These are phyloP conservation scores for Calophaca sinica DNA, from an alignment of 306 rosid species.

Conservation along the genomic window DNA sequence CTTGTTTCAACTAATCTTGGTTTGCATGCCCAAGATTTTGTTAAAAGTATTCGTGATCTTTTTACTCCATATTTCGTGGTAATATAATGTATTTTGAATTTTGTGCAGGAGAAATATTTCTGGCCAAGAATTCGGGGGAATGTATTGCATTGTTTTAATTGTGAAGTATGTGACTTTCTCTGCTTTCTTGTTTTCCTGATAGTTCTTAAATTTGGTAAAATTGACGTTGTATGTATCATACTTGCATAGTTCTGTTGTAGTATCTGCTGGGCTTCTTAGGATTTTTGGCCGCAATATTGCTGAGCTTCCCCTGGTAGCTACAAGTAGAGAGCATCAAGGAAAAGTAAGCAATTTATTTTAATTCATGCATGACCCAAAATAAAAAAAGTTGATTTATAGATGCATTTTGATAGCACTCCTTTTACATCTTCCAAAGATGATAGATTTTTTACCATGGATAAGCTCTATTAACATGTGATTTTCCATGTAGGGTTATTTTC, in stretches of 20 bases:
- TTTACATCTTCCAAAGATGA: slow-evolving; percentile 29
- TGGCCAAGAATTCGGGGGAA: slow-evolving; percentile 98
- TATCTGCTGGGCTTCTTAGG: slow-evolving; percentile 95
- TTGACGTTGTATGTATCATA: slow-evolving; percentile 35
- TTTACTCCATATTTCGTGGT: slow-evolving; percentile 23
- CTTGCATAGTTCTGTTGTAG: slow-evolving; percentile 82
- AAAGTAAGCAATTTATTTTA: slow-evolving; percentile 63
- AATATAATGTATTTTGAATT: slow-evolving; percentile 37
- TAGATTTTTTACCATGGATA: slow-evolving; percentile 13
- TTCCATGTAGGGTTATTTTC: slow-evolving; percentile 84
- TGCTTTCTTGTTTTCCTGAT: slow-evolving; percentile 22
- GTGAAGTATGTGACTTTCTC: slow-evolving; percentile 71
- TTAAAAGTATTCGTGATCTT: not conserved
- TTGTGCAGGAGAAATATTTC: slow-evolving; percentile 96
- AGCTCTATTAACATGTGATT: slow-evolving; percentile 27
- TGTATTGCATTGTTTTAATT: slow-evolving; percentile 93
- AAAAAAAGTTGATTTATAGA: slow-evolving; percentile 22
- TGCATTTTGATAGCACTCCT: not conserved
- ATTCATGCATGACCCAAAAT: not conserved
- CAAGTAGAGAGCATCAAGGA: slow-evolving; percentile 95
- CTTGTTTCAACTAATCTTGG: slow-evolving; percentile 29
- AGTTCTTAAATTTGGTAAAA: slow-evolving; percentile 29
- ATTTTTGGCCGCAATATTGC: slow-evolving; percentile 91
- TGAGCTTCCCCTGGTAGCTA: slow-evolving; percentile 98
- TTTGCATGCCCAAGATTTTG: slow-evolving; percentile 8